A percentile compares a stretch with the other conserved stretches of the same genome.
phyloP scores from a whole-genome alignment of 2,329 filamentous ascomycete species.

The Phialophora verrucosa region DNA sequence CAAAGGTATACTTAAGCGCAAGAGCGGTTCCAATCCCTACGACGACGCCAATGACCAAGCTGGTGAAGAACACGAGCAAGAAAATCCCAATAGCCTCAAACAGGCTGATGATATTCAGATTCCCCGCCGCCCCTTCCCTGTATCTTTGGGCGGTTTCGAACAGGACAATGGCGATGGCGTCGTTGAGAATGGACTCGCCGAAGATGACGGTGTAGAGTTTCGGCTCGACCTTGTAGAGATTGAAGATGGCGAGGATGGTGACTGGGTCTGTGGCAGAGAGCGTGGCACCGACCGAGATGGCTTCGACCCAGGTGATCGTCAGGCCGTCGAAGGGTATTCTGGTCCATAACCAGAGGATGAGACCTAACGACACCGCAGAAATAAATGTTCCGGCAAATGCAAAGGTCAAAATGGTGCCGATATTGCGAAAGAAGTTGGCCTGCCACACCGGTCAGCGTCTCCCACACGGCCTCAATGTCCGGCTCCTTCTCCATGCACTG shows the following conservation, averaged over 20 bases:
- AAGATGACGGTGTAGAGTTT: conserved; percentile 99
- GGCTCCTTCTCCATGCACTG: conserved; percentile 32
- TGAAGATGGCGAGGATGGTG: conserved; percentile 98
- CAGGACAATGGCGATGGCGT: conserved; percentile 96
- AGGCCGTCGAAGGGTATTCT: conserved; percentile 83
- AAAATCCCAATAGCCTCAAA: conserved; percentile 94
- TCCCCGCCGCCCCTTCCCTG: conserved; percentile 72
- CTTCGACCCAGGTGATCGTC: conserved; percentile 89
- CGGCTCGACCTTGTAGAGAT: conserved; percentile 97
- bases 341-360: conserved; percentile 88
- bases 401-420: conserved; percentile 95
- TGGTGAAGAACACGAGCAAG: conserved; percentile 94
- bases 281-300: conserved; percentile 94
- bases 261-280: conserved; percentile 96
- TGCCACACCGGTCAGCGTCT: conserved; percentile 35
- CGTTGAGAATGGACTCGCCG: conserved; percentile 96
- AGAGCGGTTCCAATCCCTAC: conserved; percentile 88
- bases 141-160: conserved; percentile 98
- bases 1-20: conserved; percentile 90
- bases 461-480: neutral
- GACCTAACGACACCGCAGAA: conserved; percentile 89
- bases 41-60: conserved; percentile 82
- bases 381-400: conserved; percentile 97
- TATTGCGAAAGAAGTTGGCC: conserved; percentile 98
- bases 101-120: conserved; percentile 78